Percentiles rank a stretch among this genome's conserved stretches.
These are phyloP conservation scores for Papiliotrema laurentii DNA, from an alignment of 1,284 basidiomycete species.

Conservation along the genomic window DNA sequence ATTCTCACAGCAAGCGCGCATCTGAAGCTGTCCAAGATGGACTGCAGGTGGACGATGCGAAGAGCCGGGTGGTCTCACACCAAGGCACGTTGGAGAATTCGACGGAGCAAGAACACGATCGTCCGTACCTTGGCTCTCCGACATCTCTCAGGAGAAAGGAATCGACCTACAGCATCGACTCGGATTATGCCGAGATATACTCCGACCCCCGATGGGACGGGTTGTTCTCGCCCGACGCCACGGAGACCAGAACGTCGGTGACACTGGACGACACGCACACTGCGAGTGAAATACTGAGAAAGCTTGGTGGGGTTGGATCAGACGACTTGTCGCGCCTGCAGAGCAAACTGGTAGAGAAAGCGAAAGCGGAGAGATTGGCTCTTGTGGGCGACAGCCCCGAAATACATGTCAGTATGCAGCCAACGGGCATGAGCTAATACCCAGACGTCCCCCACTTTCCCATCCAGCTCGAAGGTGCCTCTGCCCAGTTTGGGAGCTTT, in stretches of 20 bases:
- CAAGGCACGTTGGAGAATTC: conserved; percentile 4
- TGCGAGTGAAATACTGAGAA: conserved; percentile 16
- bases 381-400: no score
- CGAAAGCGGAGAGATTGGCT: conserved; percentile 33
- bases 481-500: no score
- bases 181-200: background rate
- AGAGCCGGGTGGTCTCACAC: conserved; percentile 1
- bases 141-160: background rate
- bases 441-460: no score
- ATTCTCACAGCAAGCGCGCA: background rate
- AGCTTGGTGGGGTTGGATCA: conserved; percentile 31
- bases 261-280: background rate
- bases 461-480: no score
- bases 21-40: background rate
- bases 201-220: conserved; percentile 1
- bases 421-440: no score
- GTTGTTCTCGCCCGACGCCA: background rate
- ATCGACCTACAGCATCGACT: background rate
- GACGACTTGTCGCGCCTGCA: conserved; percentile 34
- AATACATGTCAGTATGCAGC: no score
- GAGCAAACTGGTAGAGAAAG: conserved; percentile 33
- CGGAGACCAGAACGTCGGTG: background rate
- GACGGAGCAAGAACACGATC: background rate
- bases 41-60: background rate
- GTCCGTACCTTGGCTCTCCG: background rate